Evolutionary conservation across 2,329 filamentous ascomycete genomes (phyloP).

Genomic region (Dothidotthia symphoricarpi): DNA sequence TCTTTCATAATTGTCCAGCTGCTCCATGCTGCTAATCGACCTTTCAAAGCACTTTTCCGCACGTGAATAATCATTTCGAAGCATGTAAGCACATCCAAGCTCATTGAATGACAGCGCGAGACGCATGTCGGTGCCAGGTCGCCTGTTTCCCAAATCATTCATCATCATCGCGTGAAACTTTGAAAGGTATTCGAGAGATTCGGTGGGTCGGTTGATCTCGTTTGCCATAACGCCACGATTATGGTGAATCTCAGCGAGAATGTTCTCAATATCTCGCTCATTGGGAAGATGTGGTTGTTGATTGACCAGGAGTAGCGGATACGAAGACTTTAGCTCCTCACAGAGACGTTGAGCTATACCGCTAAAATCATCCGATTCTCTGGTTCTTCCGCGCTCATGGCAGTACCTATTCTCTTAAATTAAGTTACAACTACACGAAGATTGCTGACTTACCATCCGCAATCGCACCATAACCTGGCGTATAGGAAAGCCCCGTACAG

Average conservation of each 20-base stretch:
- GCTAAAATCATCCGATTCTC: background rate
- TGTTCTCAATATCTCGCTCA: background rate
- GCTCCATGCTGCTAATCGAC: background rate
- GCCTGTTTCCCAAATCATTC: background rate
- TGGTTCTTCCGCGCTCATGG: background rate
- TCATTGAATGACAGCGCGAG: constrained; percentile 2
- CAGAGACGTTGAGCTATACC: background rate
- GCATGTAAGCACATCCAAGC: constrained; percentile 1
- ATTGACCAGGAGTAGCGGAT: background rate
- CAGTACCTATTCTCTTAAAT: background rate
- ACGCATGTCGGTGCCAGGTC: background rate
- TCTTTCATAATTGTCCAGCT: too few species aligned
- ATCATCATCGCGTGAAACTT: background rate
- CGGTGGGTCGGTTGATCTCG: background rate
- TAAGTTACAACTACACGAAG: too few species aligned
- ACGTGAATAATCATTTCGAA: background rate
- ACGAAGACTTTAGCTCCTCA: background rate
- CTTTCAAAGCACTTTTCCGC: background rate
- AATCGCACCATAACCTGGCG: too few species aligned
- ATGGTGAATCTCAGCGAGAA: background rate
- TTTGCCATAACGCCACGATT: background rate
- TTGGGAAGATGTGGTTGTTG: background rate
- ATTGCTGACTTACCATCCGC: too few species aligned
- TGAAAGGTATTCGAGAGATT: background rate
- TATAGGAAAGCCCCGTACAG: too few species aligned